phyloP scores from a whole-genome alignment of 116 monocot genomes.

The Trichopus zeylanicus region DNA sequence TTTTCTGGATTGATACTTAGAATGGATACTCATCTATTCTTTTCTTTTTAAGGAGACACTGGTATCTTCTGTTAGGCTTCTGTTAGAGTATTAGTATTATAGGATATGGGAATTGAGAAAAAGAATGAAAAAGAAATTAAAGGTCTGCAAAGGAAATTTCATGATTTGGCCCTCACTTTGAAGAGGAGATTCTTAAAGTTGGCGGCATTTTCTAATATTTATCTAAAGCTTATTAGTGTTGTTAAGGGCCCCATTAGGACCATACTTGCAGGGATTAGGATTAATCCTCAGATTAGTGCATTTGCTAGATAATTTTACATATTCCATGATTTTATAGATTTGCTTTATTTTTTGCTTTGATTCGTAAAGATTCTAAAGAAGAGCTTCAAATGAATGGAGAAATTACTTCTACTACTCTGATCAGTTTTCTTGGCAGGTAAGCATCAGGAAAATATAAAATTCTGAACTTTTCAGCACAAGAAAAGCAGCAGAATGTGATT shows the following conservation, averaged over 20 bases:
- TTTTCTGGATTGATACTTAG: not conserved
- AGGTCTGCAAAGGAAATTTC: constrained; percentile 1
- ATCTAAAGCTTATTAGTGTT: constrained; percentile 1
- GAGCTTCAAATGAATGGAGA: no score
- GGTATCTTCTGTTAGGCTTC: not conserved
- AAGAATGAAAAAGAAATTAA: not conserved
- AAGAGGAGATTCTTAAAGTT: constrained; percentile 13
- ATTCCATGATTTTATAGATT: no score
- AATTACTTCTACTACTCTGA: no score
- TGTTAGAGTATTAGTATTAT: constrained; percentile 1
- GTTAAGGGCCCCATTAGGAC: not conserved
- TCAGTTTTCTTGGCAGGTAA: no score
- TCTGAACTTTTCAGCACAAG: not conserved
- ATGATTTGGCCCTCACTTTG: constrained; percentile 14
- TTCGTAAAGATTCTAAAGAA: no score
- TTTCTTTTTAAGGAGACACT: no score
- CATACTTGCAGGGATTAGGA: no score
- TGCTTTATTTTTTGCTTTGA: no score
- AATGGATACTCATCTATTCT: not conserved
- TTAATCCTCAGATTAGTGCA: no score
- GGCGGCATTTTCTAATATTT: constrained; percentile 11
- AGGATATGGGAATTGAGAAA: no score
- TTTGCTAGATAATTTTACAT: no score
- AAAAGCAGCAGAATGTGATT: not conserved
- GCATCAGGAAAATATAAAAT: no score